Base-by-base conservation (phyloP, 306 rosid species). In the Malus orientalis region DNA sequence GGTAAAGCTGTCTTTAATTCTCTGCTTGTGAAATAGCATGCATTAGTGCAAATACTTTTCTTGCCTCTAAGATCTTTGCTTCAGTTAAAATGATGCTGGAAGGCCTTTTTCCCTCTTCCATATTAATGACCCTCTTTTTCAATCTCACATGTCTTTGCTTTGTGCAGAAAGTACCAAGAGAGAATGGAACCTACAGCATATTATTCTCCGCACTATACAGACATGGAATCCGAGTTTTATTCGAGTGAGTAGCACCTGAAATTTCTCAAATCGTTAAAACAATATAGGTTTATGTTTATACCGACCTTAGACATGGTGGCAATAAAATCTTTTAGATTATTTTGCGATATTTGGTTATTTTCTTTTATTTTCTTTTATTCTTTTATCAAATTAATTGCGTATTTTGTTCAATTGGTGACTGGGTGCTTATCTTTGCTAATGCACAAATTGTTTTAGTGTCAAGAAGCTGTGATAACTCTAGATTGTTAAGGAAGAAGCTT, bases 81-180 rank as follows among this genome's bases (percentile, higher is more conserved):
- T 9, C 65, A 54, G 64, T 71, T 19, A 23, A 22, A 63, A 63
- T 16, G 42, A 11, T 67, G 33, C 19, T 47, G 13, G 60, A 49
- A 15, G 23, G 74, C 8, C 22, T 49, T 19, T 14, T 13, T 16
- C 12, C 19, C 19, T 13, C 66, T 16, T 47, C 42, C 42, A 18
- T 30, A 15, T 66, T 15, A 66, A 27, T 67, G 7, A 32, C 72
- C 67, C 29, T 25, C n/a, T 74, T 66, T 36, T 59, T 71, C 63
- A 40, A 65, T 3, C 11, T 1, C 23, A 11, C 61, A 54, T 69
- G 55, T 66, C 75, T 44, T 44, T 15, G 70, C 67, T 77, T 58
- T 62, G 22, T 74, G 78, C 87, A 93, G 98, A 87, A 93, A 78
- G 83, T 77, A 81, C 81, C 63, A 72, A 11, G 97, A 93, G 23